phyloP scores from a whole-genome alignment of 164 flowering plant genomes.

The Vitis cinerea region DNA sequence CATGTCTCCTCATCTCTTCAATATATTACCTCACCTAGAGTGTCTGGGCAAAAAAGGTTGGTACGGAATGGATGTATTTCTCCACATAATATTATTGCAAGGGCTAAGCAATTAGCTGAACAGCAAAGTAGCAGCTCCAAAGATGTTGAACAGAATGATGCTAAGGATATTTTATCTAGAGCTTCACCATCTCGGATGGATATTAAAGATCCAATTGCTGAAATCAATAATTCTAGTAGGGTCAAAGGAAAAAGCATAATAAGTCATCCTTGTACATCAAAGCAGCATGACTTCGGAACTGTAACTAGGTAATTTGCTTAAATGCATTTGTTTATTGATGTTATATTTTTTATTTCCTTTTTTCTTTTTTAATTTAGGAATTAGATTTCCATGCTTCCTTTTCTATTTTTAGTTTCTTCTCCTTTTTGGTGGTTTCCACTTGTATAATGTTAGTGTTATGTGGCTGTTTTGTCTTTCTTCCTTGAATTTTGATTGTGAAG shows the following conservation, averaged over 20 bases:
- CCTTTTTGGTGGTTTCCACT: too few relatives aligned
- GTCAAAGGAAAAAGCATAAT: slow-evolving; percentile 54
- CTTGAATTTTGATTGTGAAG: too few relatives aligned
- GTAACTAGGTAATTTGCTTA: slow-evolving; percentile 36
- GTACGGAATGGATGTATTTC: slow-evolving; percentile 89
- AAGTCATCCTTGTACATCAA: slow-evolving; percentile 20
- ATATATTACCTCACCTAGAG: slow-evolving; percentile 31
- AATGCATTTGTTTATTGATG: background rate
- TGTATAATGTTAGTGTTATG: too few relatives aligned
- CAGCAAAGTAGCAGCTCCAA: slow-evolving; percentile 7
- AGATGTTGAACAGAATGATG: slow-evolving; percentile 18
- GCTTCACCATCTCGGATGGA: slow-evolving; percentile 16
- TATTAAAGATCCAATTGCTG: slow-evolving; percentile 33
- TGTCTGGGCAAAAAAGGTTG: slow-evolving; percentile 52
- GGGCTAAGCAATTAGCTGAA: slow-evolving; percentile 35
- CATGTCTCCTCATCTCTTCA: slow-evolving; percentile 5
- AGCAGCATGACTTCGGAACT: slow-evolving; percentile 19
- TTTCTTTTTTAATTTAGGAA: background rate
- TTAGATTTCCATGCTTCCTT: too few relatives aligned
- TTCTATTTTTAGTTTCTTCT: too few relatives aligned
- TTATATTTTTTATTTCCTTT: background rate
- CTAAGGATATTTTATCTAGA: slow-evolving; percentile 4
- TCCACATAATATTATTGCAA: slow-evolving; percentile 65
- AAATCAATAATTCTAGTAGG: slow-evolving; percentile 24
- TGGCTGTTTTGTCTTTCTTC: too few relatives aligned